Conservation (phyloP, 1,139 yeast species). For the Saccharomyces hybrid region DNA sequence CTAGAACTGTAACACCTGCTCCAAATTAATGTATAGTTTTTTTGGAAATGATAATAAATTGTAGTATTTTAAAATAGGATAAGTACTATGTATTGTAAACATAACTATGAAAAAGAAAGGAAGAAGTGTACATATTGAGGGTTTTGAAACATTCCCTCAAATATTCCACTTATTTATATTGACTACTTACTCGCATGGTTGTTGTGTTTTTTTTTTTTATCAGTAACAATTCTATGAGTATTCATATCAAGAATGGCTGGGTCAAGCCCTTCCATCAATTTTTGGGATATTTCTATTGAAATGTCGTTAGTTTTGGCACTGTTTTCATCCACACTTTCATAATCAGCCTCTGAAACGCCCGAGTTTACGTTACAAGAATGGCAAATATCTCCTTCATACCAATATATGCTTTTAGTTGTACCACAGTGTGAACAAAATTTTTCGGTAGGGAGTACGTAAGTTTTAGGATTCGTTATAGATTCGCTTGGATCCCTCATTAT, state of each 20-base stretch:
- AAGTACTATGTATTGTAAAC: neutral
- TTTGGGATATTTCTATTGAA: neutral
- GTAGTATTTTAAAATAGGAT: neutral
- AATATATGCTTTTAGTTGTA: constrained; percentile 11
- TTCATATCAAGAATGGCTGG: neutral
- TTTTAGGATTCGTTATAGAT: neutral
- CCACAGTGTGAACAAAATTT: constrained; percentile 14
- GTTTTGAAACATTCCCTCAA: neutral
- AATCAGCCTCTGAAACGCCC: neutral
- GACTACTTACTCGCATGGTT: neutral
- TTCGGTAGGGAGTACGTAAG: neutral
- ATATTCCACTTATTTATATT: neutral
- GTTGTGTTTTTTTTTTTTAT: neutral
- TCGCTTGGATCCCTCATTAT: neutral
- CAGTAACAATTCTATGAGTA: neutral
- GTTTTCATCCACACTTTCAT: neutral
- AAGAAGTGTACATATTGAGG: neutral
- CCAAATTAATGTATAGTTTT: neutral
- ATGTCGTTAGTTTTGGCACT: neutral
- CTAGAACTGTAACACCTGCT: constrained; percentile 9
- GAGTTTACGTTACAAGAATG: constrained; percentile 17
- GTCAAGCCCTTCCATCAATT: neutral
- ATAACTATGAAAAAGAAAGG: neutral
- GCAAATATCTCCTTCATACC: constrained; percentile 18
- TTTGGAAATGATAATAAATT: neutral